Evolutionary conservation across 148 eudicot genomes (phyloP).

Genomic region (Vaccinium darrowii): DNA sequence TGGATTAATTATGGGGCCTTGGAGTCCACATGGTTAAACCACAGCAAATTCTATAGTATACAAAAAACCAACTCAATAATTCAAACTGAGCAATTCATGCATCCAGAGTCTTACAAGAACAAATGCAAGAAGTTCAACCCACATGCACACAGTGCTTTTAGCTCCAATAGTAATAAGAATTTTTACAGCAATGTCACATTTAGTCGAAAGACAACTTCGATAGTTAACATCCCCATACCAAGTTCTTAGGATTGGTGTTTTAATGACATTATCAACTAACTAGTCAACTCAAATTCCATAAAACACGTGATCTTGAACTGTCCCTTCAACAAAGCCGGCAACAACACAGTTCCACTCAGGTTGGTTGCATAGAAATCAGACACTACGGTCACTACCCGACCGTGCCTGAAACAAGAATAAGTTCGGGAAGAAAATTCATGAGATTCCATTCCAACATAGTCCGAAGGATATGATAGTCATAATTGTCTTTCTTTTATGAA

Average conservation of each 20-base stretch:
- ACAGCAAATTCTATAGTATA: not conserved
- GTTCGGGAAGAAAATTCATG: not conserved
- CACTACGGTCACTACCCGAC: not conserved
- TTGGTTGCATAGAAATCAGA: not conserved
- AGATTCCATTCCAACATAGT: not conserved
- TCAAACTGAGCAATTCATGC: not conserved
- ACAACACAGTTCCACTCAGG: not conserved
- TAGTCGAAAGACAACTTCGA: not conserved
- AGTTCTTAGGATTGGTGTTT: not conserved
- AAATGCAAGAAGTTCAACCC: not conserved
- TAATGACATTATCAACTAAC: not conserved
- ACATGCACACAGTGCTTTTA: not conserved
- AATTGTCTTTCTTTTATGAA: not conserved
- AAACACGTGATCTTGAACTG: not conserved
- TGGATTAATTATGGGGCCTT: not conserved
- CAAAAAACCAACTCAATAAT: not conserved
- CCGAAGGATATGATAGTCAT: not conserved
- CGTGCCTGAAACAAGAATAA: conserved; percentile 17
- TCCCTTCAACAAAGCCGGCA: conserved; percentile 11
- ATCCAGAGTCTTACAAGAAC: not conserved
- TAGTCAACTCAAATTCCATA: not conserved
- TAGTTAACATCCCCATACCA: not conserved
- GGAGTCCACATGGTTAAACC: not conserved
- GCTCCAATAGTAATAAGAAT: not conserved
- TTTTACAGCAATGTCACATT: not conserved